These are phyloP conservation scores for Daucus carota DNA, from an alignment of 129 eudicot species.

Conservation along the genomic window DNA sequence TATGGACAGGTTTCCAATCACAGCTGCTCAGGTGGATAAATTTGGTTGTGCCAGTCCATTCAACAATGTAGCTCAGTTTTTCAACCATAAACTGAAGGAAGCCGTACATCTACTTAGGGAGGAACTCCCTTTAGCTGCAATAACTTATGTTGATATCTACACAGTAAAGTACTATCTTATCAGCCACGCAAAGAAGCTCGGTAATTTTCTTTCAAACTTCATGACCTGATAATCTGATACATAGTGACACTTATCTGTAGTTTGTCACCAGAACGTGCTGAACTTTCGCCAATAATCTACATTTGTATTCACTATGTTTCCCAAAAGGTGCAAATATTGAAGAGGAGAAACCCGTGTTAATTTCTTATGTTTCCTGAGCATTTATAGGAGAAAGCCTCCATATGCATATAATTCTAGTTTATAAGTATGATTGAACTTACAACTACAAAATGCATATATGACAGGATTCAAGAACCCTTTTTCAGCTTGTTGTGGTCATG, in stretches of 20 bases:
- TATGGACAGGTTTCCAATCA: slow-evolving; percentile 38
- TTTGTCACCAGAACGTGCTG: no score
- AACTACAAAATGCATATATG: slow-evolving; percentile 4
- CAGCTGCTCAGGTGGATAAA: slow-evolving; percentile 50
- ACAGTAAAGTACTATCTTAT: slow-evolving; percentile 58
- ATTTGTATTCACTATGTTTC: neutral
- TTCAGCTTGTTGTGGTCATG: slow-evolving; percentile 70
- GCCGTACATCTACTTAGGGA: slow-evolving; percentile 38
- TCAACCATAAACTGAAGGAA: slow-evolving; percentile 47
- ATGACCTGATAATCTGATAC: neutral
- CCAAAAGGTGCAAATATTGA: neutral
- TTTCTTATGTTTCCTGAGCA: neutral
- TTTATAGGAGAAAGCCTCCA: neutral
- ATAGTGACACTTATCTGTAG: neutral
- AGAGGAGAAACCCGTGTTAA: neutral
- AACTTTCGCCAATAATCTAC: neutral
- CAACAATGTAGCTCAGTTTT: slow-evolving; percentile 54
- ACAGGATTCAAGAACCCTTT: slow-evolving; percentile 78
- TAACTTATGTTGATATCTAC: slow-evolving; percentile 71
- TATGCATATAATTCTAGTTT: neutral
- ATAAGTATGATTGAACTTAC: neutral
- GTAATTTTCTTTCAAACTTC: slow-evolving; percentile 17
- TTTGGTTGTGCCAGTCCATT: slow-evolving; percentile 57
- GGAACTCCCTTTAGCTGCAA: slow-evolving; percentile 57
- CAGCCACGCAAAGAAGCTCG: slow-evolving; percentile 50